Conservation (phyloP, 1,284 basidiomycete species). For the Ustilago loliicola region DNA sequence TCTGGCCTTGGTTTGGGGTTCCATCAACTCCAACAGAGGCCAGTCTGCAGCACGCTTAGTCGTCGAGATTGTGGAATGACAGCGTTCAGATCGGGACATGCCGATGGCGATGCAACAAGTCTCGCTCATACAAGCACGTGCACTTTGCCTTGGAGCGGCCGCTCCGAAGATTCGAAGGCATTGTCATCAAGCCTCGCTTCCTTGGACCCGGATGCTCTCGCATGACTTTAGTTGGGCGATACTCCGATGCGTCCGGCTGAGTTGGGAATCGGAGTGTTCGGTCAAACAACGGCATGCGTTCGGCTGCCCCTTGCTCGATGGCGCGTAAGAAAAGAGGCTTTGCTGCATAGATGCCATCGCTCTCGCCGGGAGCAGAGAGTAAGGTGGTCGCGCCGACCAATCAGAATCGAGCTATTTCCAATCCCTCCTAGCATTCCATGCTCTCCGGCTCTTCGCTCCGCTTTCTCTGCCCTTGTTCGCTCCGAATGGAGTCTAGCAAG, state of each 20-base stretch:
- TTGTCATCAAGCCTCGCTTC: neutral
- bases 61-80: too few relatives aligned
- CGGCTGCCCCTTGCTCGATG: too few relatives aligned
- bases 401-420: constrained; percentile 50
- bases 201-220: neutral
- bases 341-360: neutral
- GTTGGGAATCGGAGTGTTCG: too few relatives aligned
- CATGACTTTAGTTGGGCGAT: too few relatives aligned
- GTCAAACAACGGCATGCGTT: too few relatives aligned
- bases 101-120: neutral
- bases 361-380: too few relatives aligned
- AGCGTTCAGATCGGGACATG: neutral
- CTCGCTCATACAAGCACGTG: neutral
- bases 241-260: too few relatives aligned
- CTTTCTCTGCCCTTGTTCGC: neutral
- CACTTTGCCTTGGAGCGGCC: neutral
- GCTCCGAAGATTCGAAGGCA: constrained; percentile 1
- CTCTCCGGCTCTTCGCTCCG: too few relatives aligned
- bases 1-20: neutral
- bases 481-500: too few relatives aligned
- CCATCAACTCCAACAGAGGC: neutral
- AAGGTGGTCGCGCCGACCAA: constrained; percentile 22
- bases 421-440: constrained; percentile 10
- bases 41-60: too few relatives aligned
- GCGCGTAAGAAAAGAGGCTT: neutral